Base-by-base conservation (phyloP, 108 stramenopile genomes). In the Cylindrotheca fusiformis region DNA sequence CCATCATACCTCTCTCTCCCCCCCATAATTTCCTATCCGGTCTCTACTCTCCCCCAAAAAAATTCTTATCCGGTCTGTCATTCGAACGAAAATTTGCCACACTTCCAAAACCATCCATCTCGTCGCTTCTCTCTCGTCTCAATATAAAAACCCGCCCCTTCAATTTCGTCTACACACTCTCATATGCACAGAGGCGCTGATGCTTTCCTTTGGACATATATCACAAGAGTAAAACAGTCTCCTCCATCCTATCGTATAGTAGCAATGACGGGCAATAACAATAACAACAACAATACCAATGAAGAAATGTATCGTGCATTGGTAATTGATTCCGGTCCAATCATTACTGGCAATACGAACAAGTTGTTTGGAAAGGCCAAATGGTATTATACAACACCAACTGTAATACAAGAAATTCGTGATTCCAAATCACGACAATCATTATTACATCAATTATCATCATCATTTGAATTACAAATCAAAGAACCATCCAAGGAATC, bases 241-340 rank as follows among this genome's bases (percentile, higher is more conserved):
- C n/a, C n/a, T n/a, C n/a, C n/a, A n/a, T n/a, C n/a, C n/a, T n/a
- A n/a, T n/a, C n/a, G n/a, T n/a, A n/a, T n/a, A n/a, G n/a, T n/a
- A n/a, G n/a, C n/a, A n/a, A n/a, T n/a, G n/a, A n/a, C n/a, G n/a
- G 14, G 10, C 6, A 41, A 41, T 14, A 41, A 41, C 36, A 41
- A 14, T 14, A 41, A 41, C 36, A 41, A 41, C 36, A 41, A 41
- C 14, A 41, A 41, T 41, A 41, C 10, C 36, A 14, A 41, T 41
- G 36, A 41, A 10, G 36, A 6, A 6, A 14, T 41, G 36, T 93
- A 89, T 63, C 80, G 81, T 31, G 72, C 82, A 29, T 65, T 93
- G 23, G 85, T 92, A 10, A 53, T 93, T 49, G 91, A 93, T 67
- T 87, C 91, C 28, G 91, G 91, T 61, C 88, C 91, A 32, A 90